phyloP scores from a whole-genome alignment of 23 red algal species.

The Cyanidioschyzon merolae region DNA sequence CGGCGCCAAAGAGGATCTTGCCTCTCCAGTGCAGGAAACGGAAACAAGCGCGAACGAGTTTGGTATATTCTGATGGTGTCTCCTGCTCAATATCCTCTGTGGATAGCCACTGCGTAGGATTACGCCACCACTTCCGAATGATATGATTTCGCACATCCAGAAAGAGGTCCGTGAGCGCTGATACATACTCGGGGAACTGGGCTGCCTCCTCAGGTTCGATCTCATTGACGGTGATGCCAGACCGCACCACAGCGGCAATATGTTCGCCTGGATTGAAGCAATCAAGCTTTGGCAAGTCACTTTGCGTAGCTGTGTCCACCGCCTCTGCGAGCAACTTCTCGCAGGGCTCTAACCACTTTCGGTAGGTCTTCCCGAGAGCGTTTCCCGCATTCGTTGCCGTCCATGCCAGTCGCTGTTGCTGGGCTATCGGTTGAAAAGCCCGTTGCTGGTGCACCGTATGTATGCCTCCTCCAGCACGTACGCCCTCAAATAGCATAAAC shows the following conservation, averaged over 20 bases:
- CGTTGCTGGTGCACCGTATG: conserved; percentile 14
- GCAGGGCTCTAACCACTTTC: conserved; percentile 29
- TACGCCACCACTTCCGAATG: conserved; percentile 66
- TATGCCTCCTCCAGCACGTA: conserved; percentile 39
- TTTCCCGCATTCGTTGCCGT: conserved; percentile 25
- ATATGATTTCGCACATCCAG: conserved; percentile 86
- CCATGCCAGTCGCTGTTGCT: conserved; percentile 30
- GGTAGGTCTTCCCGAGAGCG: conserved; percentile 25
- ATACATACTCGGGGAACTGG: conserved; percentile 30
- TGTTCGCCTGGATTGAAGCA: conserved; percentile 29
- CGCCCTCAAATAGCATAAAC: conserved; percentile 59
- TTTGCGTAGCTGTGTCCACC: conserved; percentile 20
- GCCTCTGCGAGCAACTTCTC: conserved; percentile 26
- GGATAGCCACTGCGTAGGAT: conserved; percentile 19
- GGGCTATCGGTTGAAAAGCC: conserved; percentile 28
- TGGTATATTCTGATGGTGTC: conserved; percentile 35
- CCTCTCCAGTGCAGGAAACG: conserved; percentile 50
- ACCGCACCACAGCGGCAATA: conserved; percentile 33
- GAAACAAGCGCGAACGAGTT: conserved; percentile 27
- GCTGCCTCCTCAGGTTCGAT: conserved; percentile 36
- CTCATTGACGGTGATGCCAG: conserved; percentile 30
- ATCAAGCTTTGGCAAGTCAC: background rate
- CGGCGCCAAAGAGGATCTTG: conserved; percentile 45
- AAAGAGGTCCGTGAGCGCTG: conserved; percentile 17
- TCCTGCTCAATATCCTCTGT: conserved; percentile 20